Evolutionary conservation across 2,329 filamentous ascomycete genomes (phyloP).

Genomic region (Rhytidhysteron rufulum): DNA sequence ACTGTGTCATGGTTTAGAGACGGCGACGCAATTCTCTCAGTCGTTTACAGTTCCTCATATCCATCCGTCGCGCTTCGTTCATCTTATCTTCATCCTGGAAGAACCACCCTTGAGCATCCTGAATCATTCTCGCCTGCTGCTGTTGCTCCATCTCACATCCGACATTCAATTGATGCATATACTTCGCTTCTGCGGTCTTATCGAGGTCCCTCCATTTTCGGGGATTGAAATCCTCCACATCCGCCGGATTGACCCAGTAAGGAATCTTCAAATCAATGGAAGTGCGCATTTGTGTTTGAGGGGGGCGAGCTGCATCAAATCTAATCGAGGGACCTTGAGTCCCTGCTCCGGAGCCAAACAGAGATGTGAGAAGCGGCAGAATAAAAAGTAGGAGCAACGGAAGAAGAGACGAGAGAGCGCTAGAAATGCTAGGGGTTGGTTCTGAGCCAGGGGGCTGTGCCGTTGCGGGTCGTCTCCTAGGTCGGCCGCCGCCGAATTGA

Average conservation of each 20-base stretch:
- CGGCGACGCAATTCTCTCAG: constrained; percentile 53
- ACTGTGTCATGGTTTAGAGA: too few species aligned
- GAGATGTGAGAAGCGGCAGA: constrained; percentile 73
- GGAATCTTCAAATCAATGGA: constrained; percentile 69
- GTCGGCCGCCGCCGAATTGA: constrained; percentile 81
- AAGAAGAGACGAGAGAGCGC: constrained; percentile 67
- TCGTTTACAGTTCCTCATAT: constrained; percentile 57
- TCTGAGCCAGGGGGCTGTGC: constrained; percentile 53
- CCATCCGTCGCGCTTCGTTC: constrained; percentile 62
- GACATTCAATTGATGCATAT: constrained; percentile 62
- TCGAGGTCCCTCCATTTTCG: constrained; percentile 73
- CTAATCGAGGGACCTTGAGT: constrained; percentile 65
- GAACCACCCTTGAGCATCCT: constrained; percentile 85
- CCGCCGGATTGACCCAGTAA: constrained; percentile 80
- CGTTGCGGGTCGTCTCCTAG: constrained; percentile 66
- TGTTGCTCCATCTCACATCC: constrained; percentile 73
- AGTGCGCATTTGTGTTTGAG: constrained; percentile 69
- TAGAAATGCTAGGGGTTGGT: constrained; percentile 49
- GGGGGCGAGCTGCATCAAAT: constrained; percentile 67
- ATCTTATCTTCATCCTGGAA: constrained; percentile 76
- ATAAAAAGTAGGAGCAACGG: constrained; percentile 83
- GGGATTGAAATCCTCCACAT: constrained; percentile 66
- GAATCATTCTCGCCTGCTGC: constrained; percentile 61
- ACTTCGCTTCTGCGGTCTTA: constrained; percentile 68
- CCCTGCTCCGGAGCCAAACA: constrained; percentile 58